Conservation (phyloP, 75 land plant species). For the Cunninghamia lanceolata region DNA sequence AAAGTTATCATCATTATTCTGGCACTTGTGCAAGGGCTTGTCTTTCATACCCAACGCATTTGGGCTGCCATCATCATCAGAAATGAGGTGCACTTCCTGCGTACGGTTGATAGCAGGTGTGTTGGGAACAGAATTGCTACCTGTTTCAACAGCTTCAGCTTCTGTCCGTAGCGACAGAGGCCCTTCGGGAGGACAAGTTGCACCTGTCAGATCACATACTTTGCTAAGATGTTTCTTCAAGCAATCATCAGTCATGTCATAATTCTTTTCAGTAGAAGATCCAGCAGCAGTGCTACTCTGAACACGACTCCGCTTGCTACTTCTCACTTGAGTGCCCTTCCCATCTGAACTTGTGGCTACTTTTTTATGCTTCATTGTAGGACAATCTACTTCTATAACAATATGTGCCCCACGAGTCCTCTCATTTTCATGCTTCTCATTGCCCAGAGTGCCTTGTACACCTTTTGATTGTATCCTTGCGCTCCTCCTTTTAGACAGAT, state of each 20-base stretch:
- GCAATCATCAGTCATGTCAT: neutral
- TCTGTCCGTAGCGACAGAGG: neutral
- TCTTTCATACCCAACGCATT: neutral
- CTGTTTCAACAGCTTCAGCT: conserved; percentile 1
- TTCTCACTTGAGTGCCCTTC: neutral
- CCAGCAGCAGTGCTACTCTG: neutral
- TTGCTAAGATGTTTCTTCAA: neutral
- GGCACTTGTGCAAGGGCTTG: neutral
- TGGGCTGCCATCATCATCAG: neutral
- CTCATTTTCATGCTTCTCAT: neutral
- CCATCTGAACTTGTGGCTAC: neutral
- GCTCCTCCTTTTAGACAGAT: neutral
- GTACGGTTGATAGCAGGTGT: neutral
- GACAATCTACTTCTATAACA: neutral
- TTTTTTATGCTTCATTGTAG: neutral
- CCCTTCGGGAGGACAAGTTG: neutral
- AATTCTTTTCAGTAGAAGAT: neutral
- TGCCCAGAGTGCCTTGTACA: neutral
- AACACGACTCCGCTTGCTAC: neutral
- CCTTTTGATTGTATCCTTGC: neutral
- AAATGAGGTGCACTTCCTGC: neutral
- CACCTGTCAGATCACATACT: neutral
- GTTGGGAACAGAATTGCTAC: neutral
- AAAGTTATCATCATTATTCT: neutral
- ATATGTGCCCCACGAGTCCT: neutral